These are phyloP conservation scores for Nannochloropsis gaditana DNA, from an alignment of 108 stramenopile genomes.

Conservation along the genomic window DNA sequence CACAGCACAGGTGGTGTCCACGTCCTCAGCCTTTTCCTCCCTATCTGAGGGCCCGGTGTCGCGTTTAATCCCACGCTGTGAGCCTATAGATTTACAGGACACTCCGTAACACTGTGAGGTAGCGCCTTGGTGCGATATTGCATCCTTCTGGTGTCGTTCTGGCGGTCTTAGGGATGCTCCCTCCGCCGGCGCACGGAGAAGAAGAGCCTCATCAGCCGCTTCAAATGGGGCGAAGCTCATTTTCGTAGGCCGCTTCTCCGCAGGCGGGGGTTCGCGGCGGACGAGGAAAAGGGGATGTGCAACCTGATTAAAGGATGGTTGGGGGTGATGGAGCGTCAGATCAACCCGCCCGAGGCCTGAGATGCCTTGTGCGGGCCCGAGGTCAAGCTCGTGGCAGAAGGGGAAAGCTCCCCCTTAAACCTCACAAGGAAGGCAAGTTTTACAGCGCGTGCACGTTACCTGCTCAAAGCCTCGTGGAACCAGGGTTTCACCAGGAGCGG, in stretches of 20 bases:
- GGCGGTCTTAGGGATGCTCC: neutral
- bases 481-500: neutral
- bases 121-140: neutral
- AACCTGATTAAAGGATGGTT: neutral
- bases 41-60: no score
- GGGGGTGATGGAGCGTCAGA: neutral
- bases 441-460: neutral
- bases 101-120: neutral
- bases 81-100: neutral
- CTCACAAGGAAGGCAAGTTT: neutral
- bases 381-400: neutral
- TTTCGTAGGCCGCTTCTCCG: neutral
- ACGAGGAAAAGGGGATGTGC: slow-evolving; percentile 12
- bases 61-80: no score
- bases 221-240: slow-evolving; percentile 20
- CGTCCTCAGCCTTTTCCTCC: neutral
- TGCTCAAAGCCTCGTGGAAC: neutral
- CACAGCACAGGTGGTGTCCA: neutral
- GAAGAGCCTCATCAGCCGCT: neutral
- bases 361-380: neutral
- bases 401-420: neutral
- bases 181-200: neutral
- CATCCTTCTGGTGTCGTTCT: neutral
- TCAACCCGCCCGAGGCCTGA: neutral
- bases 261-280: neutral